Conservation (phyloP, 2,329 filamentous ascomycete species). For the Tolypocladium cylindrosporum region DNA sequence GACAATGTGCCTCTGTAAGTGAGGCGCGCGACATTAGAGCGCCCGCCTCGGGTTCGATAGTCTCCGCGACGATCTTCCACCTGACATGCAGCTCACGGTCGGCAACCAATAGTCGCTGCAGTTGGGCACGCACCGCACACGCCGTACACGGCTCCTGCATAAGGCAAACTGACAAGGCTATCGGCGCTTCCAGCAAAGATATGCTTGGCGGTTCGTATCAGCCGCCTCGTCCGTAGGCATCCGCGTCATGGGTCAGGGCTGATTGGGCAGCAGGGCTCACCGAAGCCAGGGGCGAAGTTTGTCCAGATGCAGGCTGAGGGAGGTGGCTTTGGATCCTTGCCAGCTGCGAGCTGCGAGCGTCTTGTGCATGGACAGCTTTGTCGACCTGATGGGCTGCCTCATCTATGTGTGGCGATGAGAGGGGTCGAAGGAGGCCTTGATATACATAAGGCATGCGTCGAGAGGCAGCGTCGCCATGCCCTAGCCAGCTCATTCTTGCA, state of each 20-base stretch:
- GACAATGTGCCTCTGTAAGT: not conserved
- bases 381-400: not conserved
- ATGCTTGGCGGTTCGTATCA: not conserved
- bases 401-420: not conserved
- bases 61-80: not conserved
- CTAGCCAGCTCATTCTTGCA: not conserved
- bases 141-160: not conserved
- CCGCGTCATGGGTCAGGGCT: not conserved
- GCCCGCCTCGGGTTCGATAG: not conserved
- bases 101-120: not conserved
- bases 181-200: not conserved
- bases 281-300: not conserved
- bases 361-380: not conserved
- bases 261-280: not conserved
- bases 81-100: not conserved
- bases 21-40: not conserved
- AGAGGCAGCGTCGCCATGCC: not conserved
- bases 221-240: not conserved
- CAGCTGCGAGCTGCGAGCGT: not conserved
- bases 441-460: not conserved
- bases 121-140: not conserved
- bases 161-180: not conserved
- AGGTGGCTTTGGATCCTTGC: not conserved
- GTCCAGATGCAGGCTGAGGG: not conserved
- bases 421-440: not conserved